Evolutionary conservation across 2,329 filamentous ascomycete species (phyloP).

Genomic region (Lachnellula suecica): DNA sequence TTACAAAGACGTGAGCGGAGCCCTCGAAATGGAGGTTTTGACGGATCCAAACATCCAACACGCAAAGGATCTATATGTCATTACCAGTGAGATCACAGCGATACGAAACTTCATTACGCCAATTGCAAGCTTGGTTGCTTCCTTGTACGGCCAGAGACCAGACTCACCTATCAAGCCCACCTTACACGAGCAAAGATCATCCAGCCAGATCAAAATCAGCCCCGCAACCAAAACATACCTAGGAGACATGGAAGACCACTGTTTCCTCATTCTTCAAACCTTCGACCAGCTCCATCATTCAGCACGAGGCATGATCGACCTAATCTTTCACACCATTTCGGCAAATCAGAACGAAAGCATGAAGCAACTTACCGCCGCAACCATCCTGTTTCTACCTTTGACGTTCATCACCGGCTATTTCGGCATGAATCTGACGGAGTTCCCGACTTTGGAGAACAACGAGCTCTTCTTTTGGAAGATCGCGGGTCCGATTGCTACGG

Average conservation of each 20-base stretch:
- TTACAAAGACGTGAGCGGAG: slow-evolving; percentile 85
- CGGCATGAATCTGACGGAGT: slow-evolving; percentile 43
- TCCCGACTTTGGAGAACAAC: slow-evolving; percentile 25
- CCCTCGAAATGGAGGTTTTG: slow-evolving; percentile 85
- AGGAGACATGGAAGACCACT: slow-evolving; percentile 88
- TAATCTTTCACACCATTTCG: slow-evolving; percentile 93
- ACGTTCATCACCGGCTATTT: slow-evolving; percentile 88
- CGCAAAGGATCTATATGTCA: slow-evolving; percentile 75
- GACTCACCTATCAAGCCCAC: slow-evolving; percentile 19
- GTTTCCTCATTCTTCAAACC: slow-evolving; percentile 76
- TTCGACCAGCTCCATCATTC: slow-evolving; percentile 81
- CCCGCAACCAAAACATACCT: slow-evolving; percentile 84
- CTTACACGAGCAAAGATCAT: slow-evolving; percentile 28
- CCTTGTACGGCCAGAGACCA: slow-evolving; percentile 77
- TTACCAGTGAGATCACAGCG: slow-evolving; percentile 81
- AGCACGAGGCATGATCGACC: slow-evolving; percentile 77
- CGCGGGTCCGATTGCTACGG: slow-evolving; percentile 45
- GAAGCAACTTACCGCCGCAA: slow-evolving; percentile 85
- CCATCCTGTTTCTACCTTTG: slow-evolving; percentile 86
- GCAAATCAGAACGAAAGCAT: slow-evolving; percentile 90
- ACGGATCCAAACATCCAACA: slow-evolving; percentile 80
- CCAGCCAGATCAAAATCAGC: slow-evolving; percentile 70
- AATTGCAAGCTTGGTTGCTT: slow-evolving; percentile 80
- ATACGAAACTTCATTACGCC: slow-evolving; percentile 83
- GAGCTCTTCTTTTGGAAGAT: slow-evolving; percentile 39